Evolutionary conservation across 1,284 basidiomycete genomes (phyloP).

Genomic region (Papiliotrema nemorosa): DNA sequence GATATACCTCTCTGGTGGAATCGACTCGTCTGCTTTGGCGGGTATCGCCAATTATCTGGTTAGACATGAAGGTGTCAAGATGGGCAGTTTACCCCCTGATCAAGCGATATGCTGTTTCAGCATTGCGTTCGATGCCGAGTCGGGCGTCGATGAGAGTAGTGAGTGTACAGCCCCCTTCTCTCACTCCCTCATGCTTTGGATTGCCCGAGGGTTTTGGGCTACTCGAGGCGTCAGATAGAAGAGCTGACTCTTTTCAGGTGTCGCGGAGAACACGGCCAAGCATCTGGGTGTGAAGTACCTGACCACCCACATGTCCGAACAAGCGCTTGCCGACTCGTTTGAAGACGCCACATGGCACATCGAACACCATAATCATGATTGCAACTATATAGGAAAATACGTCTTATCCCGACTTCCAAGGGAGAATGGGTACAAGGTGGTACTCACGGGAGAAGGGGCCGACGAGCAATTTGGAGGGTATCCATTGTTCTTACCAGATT

Average conservation of each 20-base stretch:
- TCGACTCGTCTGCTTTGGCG: conserved; percentile 49
- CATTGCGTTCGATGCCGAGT: conserved; percentile 34
- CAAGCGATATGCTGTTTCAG: conserved; percentile 21
- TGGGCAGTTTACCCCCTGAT: conserved; percentile 14
- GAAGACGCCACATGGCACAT: conserved; percentile 51
- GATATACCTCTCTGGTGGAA: conserved; percentile 50
- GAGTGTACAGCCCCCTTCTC: too few relatives aligned
- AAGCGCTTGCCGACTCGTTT: conserved; percentile 46
- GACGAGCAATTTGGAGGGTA: conserved; percentile 50
- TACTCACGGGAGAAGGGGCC: conserved; percentile 51
- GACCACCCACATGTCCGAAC: conserved; percentile 47
- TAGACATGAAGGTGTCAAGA: conserved; percentile 38
- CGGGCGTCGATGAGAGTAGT: conserved; percentile 35
- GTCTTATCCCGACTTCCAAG: conserved; percentile 48
- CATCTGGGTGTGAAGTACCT: conserved; percentile 49
- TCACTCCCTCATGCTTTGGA: too few relatives aligned
- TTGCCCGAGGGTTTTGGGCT: too few relatives aligned
- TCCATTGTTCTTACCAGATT: conserved; percentile 17
- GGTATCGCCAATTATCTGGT: conserved; percentile 50
- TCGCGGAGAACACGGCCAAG: conserved; percentile 47
- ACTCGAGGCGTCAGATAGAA: too few relatives aligned
- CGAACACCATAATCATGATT: conserved; percentile 48
- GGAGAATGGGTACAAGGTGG: conserved; percentile 51
- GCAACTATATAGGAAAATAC: conserved; percentile 49
- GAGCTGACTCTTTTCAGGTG: conserved; percentile 21